phyloP scores from a whole-genome alignment of 768 basidiomycete genomes.

The Termitomyces sp. region DNA sequence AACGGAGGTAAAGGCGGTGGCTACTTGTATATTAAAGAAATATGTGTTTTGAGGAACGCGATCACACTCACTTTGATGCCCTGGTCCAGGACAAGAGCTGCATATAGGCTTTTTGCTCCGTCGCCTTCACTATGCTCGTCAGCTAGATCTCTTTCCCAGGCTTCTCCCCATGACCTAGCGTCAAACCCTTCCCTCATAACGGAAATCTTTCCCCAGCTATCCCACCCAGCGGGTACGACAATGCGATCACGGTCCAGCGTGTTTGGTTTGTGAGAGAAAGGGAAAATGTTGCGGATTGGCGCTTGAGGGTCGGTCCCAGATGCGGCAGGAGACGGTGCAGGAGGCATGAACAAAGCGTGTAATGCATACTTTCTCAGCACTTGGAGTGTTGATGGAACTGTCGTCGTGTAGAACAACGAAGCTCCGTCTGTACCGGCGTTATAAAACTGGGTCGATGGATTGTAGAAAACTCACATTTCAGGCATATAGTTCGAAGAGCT shows the following conservation, averaged over 20 bases:
- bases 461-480: conserved; percentile 66
- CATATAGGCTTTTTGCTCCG: conserved; percentile 69
- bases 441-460: background rate
- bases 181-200: conserved; percentile 92
- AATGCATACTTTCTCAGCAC: conserved; percentile 80
- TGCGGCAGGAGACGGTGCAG: conserved; percentile 65
- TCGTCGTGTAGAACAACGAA: conserved; percentile 86
- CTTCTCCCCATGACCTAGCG: conserved; percentile 71
- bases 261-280: conserved; percentile 84
- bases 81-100: conserved; percentile 68
- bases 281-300: conserved; percentile 74
- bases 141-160: conserved; percentile 71
- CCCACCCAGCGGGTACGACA: conserved; percentile 94
- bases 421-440: conserved; percentile 76
- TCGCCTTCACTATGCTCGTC: conserved; percentile 39
- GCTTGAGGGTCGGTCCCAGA: conserved; percentile 62
- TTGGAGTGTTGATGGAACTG: conserved; percentile 67
- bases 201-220: conserved; percentile 94
- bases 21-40: conserved; percentile 25
- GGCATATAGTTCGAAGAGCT: conserved; percentile 84
- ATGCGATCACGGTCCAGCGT: conserved; percentile 90
- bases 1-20: conserved; percentile 65
- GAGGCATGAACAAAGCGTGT: conserved; percentile 73
- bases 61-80: conserved; percentile 56
- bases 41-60: background rate